These are phyloP conservation scores for Bauhinia variegata DNA, from an alignment of 306 rosid species.

Conservation along the genomic window DNA sequence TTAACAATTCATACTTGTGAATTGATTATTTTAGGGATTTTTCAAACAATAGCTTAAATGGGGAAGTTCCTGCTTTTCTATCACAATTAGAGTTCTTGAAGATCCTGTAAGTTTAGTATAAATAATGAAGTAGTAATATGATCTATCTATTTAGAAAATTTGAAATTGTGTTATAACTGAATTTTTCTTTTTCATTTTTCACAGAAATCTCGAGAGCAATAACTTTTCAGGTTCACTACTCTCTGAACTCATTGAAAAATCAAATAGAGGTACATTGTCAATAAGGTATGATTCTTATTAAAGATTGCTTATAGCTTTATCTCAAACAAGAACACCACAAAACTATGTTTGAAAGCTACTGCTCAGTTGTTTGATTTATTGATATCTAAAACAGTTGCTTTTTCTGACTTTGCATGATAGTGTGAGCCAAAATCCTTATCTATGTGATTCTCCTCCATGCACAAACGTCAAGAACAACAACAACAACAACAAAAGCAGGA, in stretches of 20 bases:
- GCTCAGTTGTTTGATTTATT: too few relatives aligned
- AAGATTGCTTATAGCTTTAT: neutral
- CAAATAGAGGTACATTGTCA: constrained; percentile 21
- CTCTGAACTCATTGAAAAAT: constrained; percentile 28
- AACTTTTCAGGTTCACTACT: constrained; percentile 47
- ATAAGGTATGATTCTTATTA: constrained; percentile 40
- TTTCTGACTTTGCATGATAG: constrained; percentile 36
- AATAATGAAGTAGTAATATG: neutral
- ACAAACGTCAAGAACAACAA: too few relatives aligned
- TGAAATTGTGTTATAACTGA: neutral
- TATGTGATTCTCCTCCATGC: constrained; percentile 37
- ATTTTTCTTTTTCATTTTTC: too few relatives aligned
- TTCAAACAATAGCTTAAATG: constrained; percentile 49
- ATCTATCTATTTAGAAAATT: neutral
- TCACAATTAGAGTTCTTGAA: constrained; percentile 26
- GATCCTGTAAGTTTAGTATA: constrained; percentile 45
- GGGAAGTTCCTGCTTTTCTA: constrained; percentile 37
- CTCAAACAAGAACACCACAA: neutral
- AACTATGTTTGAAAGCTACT: too few relatives aligned
- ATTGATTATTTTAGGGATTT: constrained; percentile 50
- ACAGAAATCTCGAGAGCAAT: constrained; percentile 53
- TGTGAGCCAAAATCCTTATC: constrained; percentile 42
- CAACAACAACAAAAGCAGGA: constrained; percentile 23
- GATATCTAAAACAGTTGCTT: too few relatives aligned
- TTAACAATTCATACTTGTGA: too few relatives aligned